phyloP scores from a whole-genome alignment of 345 rosid genomes.

The Mangifera indica region DNA sequence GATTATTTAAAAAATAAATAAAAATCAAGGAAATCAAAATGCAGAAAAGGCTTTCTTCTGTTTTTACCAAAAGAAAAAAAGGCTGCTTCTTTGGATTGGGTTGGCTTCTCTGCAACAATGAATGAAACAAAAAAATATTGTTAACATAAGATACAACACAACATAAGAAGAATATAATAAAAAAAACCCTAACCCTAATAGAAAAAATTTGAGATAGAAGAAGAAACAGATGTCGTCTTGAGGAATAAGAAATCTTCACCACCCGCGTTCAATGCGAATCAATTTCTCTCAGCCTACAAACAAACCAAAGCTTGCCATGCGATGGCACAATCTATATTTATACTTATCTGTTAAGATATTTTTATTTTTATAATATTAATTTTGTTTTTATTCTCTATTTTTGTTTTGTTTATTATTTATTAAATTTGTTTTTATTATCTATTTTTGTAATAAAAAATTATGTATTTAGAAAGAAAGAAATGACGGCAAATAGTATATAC shows the following conservation, averaged over 20 bases:
- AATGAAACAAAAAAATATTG: conserved; percentile 6
- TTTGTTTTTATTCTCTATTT: too few species aligned
- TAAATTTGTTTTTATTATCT: too few species aligned
- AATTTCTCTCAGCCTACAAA: conserved; percentile 15
- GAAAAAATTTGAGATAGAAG: conserved; percentile 16
- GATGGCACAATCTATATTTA: conserved; percentile 12
- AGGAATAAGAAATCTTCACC: conserved; percentile 29
- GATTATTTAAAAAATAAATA: neutral
- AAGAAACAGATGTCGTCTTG: conserved; percentile 37
- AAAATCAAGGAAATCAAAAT: neutral
- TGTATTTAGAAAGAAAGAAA: too few species aligned
- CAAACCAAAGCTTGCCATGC: conserved; percentile 10
- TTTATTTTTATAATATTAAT: neutral
- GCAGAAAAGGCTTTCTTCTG: neutral
- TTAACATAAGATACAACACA: neutral
- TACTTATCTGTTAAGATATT: conserved; percentile 12
- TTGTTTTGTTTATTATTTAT: too few species aligned
- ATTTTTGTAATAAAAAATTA: too few species aligned
- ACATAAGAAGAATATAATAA: neutral
- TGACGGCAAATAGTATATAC: too few species aligned
- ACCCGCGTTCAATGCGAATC: conserved; percentile 13
- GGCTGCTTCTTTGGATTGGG: neutral
- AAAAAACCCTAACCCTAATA: conserved; percentile 38
- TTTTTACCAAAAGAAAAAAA: conserved; percentile 27
- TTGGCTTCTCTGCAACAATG: conserved; percentile 9